These are phyloP conservation scores for Dictyostelium firmibasis DNA, from an alignment of 78 protist species.

Conservation along the genomic window DNA sequence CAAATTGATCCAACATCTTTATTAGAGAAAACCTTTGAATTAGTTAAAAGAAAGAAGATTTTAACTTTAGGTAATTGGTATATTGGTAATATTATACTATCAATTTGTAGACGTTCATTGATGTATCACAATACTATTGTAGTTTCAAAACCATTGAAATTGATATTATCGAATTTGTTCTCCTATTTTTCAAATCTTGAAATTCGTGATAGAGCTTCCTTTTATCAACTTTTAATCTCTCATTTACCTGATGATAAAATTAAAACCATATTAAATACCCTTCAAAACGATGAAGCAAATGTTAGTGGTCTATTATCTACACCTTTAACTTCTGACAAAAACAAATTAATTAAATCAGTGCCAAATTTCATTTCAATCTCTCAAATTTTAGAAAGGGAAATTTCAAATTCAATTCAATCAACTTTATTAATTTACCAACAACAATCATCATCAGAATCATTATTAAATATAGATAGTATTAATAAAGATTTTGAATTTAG, in stretches of 20 bases:
- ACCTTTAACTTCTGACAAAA: not conserved
- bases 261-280: conserved; percentile 22
- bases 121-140: conserved; percentile 14
- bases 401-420: conserved; percentile 37
- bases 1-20: conserved; percentile 54
- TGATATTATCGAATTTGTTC: conserved; percentile 17
- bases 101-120: conserved; percentile 35
- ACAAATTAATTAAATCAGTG: conserved; percentile 12
- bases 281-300: conserved; percentile 31
- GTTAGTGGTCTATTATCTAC: conserved; percentile 45
- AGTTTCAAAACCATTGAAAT: conserved; percentile 19
- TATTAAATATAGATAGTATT: not conserved
- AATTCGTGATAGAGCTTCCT: conserved; percentile 52
- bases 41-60: conserved; percentile 15
- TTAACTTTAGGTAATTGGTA: conserved; percentile 40
- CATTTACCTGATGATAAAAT: conserved; percentile 77
- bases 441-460: not conserved
- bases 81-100: conserved; percentile 58
- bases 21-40: conserved; percentile 25
- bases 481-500: not conserved
- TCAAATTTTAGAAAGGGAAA: not conserved
- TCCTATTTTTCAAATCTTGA: conserved; percentile 37
- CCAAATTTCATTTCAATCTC: conserved; percentile 46
- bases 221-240: conserved; percentile 41
- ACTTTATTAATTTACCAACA: not conserved